These are phyloP conservation scores for Brassica rapa DNA, from an alignment of 345 rosid species.

Conservation along the genomic window DNA sequence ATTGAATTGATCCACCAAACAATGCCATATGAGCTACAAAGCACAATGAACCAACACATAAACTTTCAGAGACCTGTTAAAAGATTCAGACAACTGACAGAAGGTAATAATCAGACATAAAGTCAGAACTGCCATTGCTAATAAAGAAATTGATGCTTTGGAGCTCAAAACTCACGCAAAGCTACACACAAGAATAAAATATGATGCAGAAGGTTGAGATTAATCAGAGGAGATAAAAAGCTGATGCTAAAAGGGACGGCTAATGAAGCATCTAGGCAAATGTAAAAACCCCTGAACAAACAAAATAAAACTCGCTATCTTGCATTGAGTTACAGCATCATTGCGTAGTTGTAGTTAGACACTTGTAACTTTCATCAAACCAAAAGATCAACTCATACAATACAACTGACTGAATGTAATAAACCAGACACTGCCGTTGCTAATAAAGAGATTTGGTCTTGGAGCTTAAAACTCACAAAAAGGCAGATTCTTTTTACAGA, in stretches of 20 bases:
- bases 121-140: neutral
- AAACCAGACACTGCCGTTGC: neutral
- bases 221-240: neutral
- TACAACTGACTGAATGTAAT: neutral
- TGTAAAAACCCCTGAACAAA: slow-evolving; percentile 13
- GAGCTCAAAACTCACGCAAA: neutral
- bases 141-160: neutral
- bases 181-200: neutral
- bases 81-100: neutral
- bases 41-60: neutral
- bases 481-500: neutral
- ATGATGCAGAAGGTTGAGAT: slow-evolving; percentile 1
- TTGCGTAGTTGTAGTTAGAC: slow-evolving; percentile 17
- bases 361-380: slow-evolving; percentile 24
- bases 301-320: neutral
- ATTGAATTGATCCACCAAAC: neutral
- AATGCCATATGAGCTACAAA: neutral
- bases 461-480: slow-evolving; percentile 7
- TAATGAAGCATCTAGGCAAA: neutral
- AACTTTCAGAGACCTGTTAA: neutral
- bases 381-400: neutral
- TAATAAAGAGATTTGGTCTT: neutral
- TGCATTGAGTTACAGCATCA: slow-evolving; percentile 4
- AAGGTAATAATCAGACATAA: neutral
- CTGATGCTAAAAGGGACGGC: neutral